Conservation (phyloP, 345 rosid species). For the Angophora floribunda region DNA sequence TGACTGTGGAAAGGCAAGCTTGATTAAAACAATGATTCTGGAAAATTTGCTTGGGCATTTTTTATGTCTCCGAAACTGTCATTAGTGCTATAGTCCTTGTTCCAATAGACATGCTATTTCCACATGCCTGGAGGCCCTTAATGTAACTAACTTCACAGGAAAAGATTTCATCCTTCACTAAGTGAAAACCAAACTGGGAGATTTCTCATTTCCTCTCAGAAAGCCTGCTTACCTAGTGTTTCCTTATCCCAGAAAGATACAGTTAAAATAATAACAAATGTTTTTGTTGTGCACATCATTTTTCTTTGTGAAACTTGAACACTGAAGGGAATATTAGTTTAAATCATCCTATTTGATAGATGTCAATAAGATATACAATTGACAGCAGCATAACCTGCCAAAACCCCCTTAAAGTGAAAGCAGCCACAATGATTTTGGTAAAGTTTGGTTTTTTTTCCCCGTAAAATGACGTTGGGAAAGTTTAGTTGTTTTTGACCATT, state of each 20-base stretch:
- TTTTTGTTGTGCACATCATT: background rate
- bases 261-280: background rate
- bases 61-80: background rate
- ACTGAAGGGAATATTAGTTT: background rate
- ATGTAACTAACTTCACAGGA: background rate
- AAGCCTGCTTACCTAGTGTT: background rate
- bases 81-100: background rate
- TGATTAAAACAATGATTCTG: background rate
- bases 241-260: background rate
- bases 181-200: background rate
- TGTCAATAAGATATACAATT: background rate
- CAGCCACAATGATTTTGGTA: background rate
- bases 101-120: background rate
- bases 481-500: background rate
- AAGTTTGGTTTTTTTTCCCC: background rate
- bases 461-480: background rate
- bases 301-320: background rate
- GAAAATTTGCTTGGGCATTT: background rate
- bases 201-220: background rate
- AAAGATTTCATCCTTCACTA: background rate
- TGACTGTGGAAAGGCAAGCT: background rate
- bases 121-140: background rate
- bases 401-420: background rate
- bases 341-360: background rate
- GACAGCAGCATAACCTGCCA: background rate